Base-by-base conservation (phyloP, 2,329 filamentous ascomycete genomes). In the Seiridium cupressi region DNA sequence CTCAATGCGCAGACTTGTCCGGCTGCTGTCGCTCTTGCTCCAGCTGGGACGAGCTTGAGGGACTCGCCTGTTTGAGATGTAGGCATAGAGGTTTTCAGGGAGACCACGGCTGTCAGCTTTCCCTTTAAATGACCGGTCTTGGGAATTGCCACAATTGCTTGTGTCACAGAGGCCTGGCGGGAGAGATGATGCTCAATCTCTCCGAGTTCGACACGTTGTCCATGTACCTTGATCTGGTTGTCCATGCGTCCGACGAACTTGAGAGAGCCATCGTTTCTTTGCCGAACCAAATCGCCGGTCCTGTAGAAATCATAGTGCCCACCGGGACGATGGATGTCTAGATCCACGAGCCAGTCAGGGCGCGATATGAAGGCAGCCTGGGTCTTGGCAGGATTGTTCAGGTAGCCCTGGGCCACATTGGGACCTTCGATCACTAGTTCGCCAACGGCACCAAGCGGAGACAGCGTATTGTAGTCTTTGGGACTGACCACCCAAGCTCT, bases 221-320 rank as follows among this genome's bases (percentile, higher is more conserved):
- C 83, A 35, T 77, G 74, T 26, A 83, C 68, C 65, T 83, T 83
- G 53, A 81, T 73, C 65, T 82, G 79, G 2, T 74, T 74, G 65
- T 82, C 79, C 60, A 77, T 77, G 51, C 80, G 73, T 54, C 79
- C 80, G 51, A 78, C 58, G 51, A 69, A 73, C 4, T 68, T 53
- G 18, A 76, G 63, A 46, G 47, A 56, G 11, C 70, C 68, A 55
- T 72, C 64, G 6, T 61, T 59, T 44, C 68, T 57, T 32, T 71
- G 72, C n/a, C 62, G 61, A 9, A 62, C 71, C 9, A 73, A 64
- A 56, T 75, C 73, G 32, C 73, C 73, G 1, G 73, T 74, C 46
- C 68, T 68, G 61, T 73, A 74, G 66, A 79, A 60, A n/a, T n/a
- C n/a, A n/a, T n/a, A n/a, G n/a, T n/a, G n/a, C n/a, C n/a, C n/a